Conservation (phyloP, 2,329 filamentous ascomycete species). For the Chaetomiaceae sp. region DNA sequence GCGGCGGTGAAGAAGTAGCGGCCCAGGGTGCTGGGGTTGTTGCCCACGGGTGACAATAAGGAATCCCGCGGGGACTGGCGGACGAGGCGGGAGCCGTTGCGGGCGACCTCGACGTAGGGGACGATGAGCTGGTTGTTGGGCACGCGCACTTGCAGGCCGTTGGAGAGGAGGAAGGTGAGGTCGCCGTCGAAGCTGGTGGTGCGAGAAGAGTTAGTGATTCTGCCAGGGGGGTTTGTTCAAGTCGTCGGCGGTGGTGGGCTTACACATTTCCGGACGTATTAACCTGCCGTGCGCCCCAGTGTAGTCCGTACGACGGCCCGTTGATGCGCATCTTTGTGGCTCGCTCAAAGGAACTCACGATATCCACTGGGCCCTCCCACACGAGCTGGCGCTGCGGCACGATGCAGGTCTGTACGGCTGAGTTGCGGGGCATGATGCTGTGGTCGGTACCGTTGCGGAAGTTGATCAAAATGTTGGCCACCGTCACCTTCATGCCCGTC, state of each 20-base stretch:
- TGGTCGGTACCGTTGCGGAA: constrained; percentile 26
- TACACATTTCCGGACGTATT: constrained; percentile 1
- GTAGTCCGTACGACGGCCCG: constrained; percentile 15
- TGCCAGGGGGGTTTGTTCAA: too few relatives aligned
- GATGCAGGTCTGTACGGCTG: constrained; percentile 27
- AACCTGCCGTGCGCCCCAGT: constrained; percentile 14
- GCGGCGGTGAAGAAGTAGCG: constrained; percentile 33
- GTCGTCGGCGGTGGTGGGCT: too few relatives aligned
- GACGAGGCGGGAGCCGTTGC: constrained; percentile 26
- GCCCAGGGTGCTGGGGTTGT: constrained; percentile 26
- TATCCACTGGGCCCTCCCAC: constrained; percentile 25
- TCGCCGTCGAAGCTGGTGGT: constrained; percentile 27
- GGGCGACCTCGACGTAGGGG: constrained; percentile 28
- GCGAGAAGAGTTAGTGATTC: too few relatives aligned
- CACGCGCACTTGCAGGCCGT: constrained; percentile 28
- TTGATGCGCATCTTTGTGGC: constrained; percentile 16
- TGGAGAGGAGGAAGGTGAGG: constrained; percentile 28
- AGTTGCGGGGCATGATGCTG: constrained; percentile 27
- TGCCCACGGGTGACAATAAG: not conserved
- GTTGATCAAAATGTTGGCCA: constrained; percentile 28
- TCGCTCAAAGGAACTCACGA: constrained; percentile 23
- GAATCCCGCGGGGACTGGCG: not conserved
- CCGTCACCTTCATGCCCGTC: constrained; percentile 28
- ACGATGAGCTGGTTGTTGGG: constrained; percentile 30
- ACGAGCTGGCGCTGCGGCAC: constrained; percentile 31